phyloP scores from a whole-genome alignment of 176 grass and related monocot species.

The Ensete glaucum region DNA sequence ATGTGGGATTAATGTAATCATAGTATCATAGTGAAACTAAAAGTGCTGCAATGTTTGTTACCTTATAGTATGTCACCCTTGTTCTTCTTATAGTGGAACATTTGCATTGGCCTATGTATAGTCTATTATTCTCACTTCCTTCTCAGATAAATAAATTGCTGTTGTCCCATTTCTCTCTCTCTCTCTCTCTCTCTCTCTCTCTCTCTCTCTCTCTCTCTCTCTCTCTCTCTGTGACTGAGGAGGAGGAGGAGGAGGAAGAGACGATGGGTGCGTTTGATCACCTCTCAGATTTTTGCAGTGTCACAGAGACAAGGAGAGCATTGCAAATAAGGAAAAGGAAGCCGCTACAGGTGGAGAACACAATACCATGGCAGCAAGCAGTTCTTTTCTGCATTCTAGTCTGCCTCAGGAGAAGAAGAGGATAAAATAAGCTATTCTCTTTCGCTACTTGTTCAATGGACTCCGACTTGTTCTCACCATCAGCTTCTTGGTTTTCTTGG shows the following conservation, averaged over 20 bases:
- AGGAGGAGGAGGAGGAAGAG: background rate
- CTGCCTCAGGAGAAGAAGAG: background rate
- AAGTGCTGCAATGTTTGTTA: too few species aligned
- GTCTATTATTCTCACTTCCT: too few species aligned
- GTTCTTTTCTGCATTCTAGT: background rate
- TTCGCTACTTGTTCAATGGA: background rate
- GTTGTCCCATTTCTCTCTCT: too few species aligned
- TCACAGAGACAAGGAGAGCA: conserved; percentile 52
- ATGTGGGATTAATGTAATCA: too few species aligned
- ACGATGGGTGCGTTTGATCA: conserved; percentile 62
- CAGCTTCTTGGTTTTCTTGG: background rate
- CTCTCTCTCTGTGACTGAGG: background rate
- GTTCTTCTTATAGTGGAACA: too few species aligned
- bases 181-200: background rate
- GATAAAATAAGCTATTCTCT: conserved; percentile 7
- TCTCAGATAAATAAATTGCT: too few species aligned
- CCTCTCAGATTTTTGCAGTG: conserved; percentile 47
- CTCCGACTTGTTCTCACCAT: conserved; percentile 2
- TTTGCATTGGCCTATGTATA: too few species aligned
- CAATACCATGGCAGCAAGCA: too few species aligned
- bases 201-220: background rate
- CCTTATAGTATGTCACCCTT: too few species aligned
- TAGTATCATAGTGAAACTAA: too few species aligned
- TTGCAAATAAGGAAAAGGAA: conserved; percentile 57
- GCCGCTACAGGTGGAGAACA: conserved; percentile 49